Base-by-base conservation (phyloP, 225 moss, liverwort and hornwort species). In the Rhytidiadelphus loreus region DNA sequence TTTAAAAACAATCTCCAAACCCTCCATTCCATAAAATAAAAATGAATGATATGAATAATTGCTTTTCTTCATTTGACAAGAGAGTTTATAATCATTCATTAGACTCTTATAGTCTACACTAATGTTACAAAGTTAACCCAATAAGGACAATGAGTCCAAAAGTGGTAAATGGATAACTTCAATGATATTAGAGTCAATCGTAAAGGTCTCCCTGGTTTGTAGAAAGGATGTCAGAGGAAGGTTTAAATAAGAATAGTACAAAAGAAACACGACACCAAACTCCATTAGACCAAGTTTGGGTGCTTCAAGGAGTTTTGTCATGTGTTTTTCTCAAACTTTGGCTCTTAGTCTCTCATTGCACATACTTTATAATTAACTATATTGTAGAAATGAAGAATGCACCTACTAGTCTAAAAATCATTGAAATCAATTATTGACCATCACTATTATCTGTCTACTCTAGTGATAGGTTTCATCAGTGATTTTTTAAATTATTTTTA, bases 81-180 rank as follows among this genome's bases (percentile, higher is more conserved):
- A 16, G 15, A 26, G 5, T 43, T 70, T 15, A 9, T 43, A 70
- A 70, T 15, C 26, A 43, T 71, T 26, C 5, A 43, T 43, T 4
- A 3, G 4, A 9, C 26, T 15, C 3, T 16, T 26, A 9, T 5
- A 26, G 28, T 43, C 9, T 0, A 25, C 16, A 71, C 24, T 8
- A 68, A 39, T 1, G 1, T 16, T 26, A 71, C 3, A 43, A 71
- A 3, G 15, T 71, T 70, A 71, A 71, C 5, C 9, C 5, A 44
- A 44, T 16, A 10, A 72, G 0, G 26, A 44, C 0, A 1, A 44
- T 44, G 44, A 28, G 0, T 6, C 2, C 11, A 1, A 18, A 19
- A 74, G 3, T 74, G 2, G 7, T 7, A 2, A 29, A 48, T 48
- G 4, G 4, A 32, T 4, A 6, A 20, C 12, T 48, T 75, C 2